Conservation (phyloP, 202 grass and related monocot species). For the Setaria viridis region DNA sequence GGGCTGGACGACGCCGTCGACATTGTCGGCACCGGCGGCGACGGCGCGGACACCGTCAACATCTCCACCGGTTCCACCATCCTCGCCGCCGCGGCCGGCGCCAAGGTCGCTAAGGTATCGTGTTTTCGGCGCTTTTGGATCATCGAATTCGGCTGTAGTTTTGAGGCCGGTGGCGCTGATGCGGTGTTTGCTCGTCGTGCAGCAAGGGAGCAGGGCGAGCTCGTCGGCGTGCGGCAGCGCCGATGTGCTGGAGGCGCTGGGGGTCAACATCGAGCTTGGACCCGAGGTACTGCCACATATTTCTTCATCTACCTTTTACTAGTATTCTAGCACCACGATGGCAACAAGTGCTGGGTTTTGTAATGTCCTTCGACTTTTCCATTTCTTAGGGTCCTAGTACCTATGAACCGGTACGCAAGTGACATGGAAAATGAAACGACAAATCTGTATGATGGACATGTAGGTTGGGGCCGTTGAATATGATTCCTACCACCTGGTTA, state of each 20-base stretch:
- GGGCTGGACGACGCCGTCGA: slow-evolving; percentile 76
- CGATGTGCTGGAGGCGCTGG: slow-evolving; percentile 84
- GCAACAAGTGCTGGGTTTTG: background rate
- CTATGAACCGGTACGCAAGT: background rate
- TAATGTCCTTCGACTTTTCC: slow-evolving; percentile 6
- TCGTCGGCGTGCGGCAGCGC: slow-evolving; percentile 94
- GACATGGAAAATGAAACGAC: background rate
- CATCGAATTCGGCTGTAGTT: background rate
- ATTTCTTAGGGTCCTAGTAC: background rate
- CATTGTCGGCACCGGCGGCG: slow-evolving; percentile 96
- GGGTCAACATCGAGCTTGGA: slow-evolving; percentile 86
- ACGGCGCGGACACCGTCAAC: slow-evolving; percentile 92
- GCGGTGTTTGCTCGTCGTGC: slow-evolving; percentile 1
- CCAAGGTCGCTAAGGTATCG: slow-evolving; percentile 82
- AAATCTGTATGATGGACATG: slow-evolving; percentile 11
- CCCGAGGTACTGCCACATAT: slow-evolving; percentile 59
- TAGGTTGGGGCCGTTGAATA: background rate
- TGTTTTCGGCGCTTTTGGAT: background rate
- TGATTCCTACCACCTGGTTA: background rate
- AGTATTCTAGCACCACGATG: too few relatives aligned
- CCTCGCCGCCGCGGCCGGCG: slow-evolving; percentile 85
- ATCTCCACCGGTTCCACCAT: slow-evolving; percentile 94
- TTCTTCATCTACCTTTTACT: background rate
- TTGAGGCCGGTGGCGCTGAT: background rate
- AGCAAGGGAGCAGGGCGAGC: slow-evolving; percentile 92